These are phyloP conservation scores for Macrophomina tecta DNA, from an alignment of 2,329 filamentous ascomycete genomes.

Conservation along the genomic window DNA sequence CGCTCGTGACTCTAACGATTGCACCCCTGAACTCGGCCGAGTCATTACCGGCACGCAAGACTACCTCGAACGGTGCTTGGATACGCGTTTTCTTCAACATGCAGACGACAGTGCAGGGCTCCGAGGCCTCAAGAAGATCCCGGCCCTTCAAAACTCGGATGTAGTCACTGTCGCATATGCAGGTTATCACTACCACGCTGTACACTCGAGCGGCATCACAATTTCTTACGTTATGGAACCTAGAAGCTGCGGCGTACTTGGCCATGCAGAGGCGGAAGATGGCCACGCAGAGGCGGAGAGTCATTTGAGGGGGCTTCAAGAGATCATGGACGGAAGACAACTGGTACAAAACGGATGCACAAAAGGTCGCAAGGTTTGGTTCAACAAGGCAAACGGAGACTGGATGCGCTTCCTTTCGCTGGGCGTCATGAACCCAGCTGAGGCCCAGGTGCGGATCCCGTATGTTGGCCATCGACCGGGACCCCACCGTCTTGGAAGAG, in stretches of 20 bases:
- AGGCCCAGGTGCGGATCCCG: slow-evolving; percentile 47
- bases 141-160: slow-evolving; percentile 56
- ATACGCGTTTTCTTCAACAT: not conserved
- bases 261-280: slow-evolving; percentile 34
- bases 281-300: slow-evolving; percentile 43
- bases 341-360: slow-evolving; percentile 55
- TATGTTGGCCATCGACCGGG: slow-evolving; percentile 37
- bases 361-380: slow-evolving; percentile 59
- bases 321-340: slow-evolving; percentile 43
- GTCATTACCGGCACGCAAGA: slow-evolving; percentile 55
- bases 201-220: slow-evolving; percentile 59
- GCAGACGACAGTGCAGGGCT: not conserved
- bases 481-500: slow-evolving; percentile 50
- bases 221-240: slow-evolving; percentile 59
- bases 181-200: slow-evolving; percentile 62
- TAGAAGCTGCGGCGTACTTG: slow-evolving; percentile 55
- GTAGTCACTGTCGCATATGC: slow-evolving; percentile 63
- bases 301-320: slow-evolving; percentile 51
- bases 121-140: slow-evolving; percentile 49
- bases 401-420: slow-evolving; percentile 55
- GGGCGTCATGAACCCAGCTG: slow-evolving; percentile 47
- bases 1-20: slow-evolving; percentile 39
- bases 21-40: slow-evolving; percentile 40
- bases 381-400: slow-evolving; percentile 55
- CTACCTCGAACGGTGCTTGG: slow-evolving; percentile 48